Evolutionary conservation across 768 basidiomycete species (phyloP), one percentile per base, ranked within the genome.

Genomic region (Trametes gibbosa): DNA sequence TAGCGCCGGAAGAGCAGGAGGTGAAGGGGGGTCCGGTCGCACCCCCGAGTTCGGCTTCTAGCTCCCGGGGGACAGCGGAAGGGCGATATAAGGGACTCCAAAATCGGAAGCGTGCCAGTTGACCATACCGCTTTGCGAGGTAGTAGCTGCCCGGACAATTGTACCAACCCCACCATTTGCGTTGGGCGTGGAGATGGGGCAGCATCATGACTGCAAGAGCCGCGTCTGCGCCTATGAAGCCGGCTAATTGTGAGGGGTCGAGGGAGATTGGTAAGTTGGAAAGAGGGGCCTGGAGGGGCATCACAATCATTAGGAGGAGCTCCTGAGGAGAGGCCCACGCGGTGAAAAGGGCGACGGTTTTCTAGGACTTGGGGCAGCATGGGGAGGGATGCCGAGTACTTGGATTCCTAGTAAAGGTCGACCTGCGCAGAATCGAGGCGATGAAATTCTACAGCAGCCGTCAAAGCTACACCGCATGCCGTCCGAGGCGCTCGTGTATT

Each of bases 101-200:
- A 17, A 47, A 51, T 17, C 27, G 34, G 25, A 50, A 56, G 1
- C 49, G 49, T 35, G 59, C 59, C 16, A 61, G 25, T 25, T 61
- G 42, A 16, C 59, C 53, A 19, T 55, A 61, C 3, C 59, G 53
- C 40, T 54, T 53, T 5, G 59, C 53, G 17, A 61, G 48, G 17
- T 61, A 27, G 43, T 55, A 61, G 42, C 59, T 55, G 2, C 59
- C 58, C 5, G 58, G 58, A 10, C 47, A 53, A 24, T 60, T 60
- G 58, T 60, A 60, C 58, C 58, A 60, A 13, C 58, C 58, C 35
- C 51, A 53, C 51, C 51, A 60, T 39, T 50, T 60, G n/a, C 58
- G 52, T 19, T 48, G 35, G 21, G 51, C 39, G 41, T 60, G 45
- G 16, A 60, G 40, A 45, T 60, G 47, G 19, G 51, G 51, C 21